phyloP scores from a whole-genome alignment of 148 eudicot species.

The Camellia granthamiana region DNA sequence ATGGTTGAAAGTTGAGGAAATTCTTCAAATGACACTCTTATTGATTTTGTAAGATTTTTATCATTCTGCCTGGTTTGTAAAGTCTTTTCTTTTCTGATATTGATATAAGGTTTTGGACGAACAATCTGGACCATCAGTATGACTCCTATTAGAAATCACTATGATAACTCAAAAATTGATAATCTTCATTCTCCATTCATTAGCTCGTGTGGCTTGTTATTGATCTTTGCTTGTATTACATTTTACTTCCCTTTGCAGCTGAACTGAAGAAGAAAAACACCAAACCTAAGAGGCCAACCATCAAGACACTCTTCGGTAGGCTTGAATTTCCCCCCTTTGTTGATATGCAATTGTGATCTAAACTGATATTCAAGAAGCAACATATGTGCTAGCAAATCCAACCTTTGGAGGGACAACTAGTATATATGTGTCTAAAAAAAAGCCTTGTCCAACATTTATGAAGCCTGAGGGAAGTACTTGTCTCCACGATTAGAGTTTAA shows the following conservation, averaged over 20 bases:
- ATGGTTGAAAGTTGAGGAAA: neutral
- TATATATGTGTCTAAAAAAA: neutral
- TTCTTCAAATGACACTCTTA: neutral
- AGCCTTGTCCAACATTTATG: neutral
- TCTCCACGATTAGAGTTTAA: neutral
- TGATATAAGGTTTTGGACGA: neutral
- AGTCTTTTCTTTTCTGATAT: neutral
- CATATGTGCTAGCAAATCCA: neutral
- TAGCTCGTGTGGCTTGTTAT: neutral
- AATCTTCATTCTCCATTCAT: neutral
- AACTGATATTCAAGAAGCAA: neutral
- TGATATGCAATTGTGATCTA: neutral
- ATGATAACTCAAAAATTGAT: neutral
- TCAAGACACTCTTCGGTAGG: conserved; percentile 92
- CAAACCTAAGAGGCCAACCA: conserved; percentile 83
- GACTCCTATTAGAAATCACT: neutral
- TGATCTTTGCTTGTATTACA: neutral
- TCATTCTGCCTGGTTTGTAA: neutral
- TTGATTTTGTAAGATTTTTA: neutral
- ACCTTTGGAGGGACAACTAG: neutral
- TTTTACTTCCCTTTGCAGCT: conserved; percentile 50
- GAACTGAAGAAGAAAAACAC: conserved; percentile 87
- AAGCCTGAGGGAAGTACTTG: neutral
- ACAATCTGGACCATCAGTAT: neutral
- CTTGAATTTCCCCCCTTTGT: conserved; percentile 1